Base-by-base conservation (phyloP, 2,329 filamentous ascomycete genomes). In the Epichloe scottii region DNA sequence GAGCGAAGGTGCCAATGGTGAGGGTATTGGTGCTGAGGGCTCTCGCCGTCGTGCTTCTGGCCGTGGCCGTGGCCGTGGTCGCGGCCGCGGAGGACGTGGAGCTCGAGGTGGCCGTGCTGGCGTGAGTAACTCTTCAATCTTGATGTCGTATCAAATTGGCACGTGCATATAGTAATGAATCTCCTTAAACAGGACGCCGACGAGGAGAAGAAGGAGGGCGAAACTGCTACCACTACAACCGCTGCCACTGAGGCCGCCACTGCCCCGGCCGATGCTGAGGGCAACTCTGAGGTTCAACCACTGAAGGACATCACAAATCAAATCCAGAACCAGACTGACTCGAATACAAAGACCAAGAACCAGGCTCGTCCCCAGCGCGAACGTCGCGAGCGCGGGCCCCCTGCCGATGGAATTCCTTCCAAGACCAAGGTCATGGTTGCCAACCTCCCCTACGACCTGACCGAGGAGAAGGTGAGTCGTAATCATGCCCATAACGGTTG, bases 371-470 rank as follows among this genome's bases (percentile, higher is more conserved):
- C 72, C 62, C 72, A 73, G 63, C 78, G 78, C 63, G 77, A 82
- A 74, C 77, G 79, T 63, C 77, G 81, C 61, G 79, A 96, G 81
- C 90, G 93, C 70, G 93, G 93, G 57, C 93, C 93, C 58, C 93
- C 93, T 54, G 91, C 95, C 71, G 91, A 98, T 68, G 93, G 93
- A 61, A 88, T 98, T 65, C 85, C 93, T 59, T 97, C 91, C 72
- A 96, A 96, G 85, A 97, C 87, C 72, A 98, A 98, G 86, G 89
- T 98, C 74, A 98, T 98, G 93, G 93, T 98, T 65, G 93, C 93
- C 66, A 98, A 98, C 78, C 82, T 98, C 57, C 93, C 93, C 49
- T 98, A 98, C 68, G 91, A 98, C 75, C 81, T 97, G 70, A 91
- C 85, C 63, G 93, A 98, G 77, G 90, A 97, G 66, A 94, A 91